Evolutionary conservation across 805 yeast genomes (phyloP).

Genomic region (Pichia sporocuriosa): DNA sequence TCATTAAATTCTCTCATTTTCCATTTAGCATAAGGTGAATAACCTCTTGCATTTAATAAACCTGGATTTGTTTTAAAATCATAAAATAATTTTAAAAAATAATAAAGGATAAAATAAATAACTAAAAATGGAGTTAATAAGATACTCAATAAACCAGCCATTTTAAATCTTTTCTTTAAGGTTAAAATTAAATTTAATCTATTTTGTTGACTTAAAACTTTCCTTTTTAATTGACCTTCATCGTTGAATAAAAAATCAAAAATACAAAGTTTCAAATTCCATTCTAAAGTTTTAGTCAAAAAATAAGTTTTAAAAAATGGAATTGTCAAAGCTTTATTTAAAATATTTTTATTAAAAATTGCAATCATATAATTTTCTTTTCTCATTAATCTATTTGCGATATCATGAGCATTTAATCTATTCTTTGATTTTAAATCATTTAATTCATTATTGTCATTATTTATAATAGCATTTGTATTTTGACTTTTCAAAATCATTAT

Average conservation of each 20-base stretch:
- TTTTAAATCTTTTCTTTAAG: slow-evolving; percentile 67
- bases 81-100: slow-evolving; percentile 86
- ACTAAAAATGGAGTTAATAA: slow-evolving; percentile 82
- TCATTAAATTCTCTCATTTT: slow-evolving; percentile 91
- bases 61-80: slow-evolving; percentile 88
- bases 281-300: slow-evolving; percentile 83
- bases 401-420: slow-evolving; percentile 83
- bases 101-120: slow-evolving; percentile 70
- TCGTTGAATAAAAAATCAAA: slow-evolving; percentile 79
- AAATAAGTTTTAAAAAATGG: slow-evolving; percentile 28
- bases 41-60: slow-evolving; percentile 73
- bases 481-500: slow-evolving; percentile 71
- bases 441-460: slow-evolving; percentile 15
- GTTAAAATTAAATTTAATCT: slow-evolving; percentile 62
- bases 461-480: slow-evolving; percentile 71
- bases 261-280: slow-evolving; percentile 87
- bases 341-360: slow-evolving; percentile 66
- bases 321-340: slow-evolving; percentile 55
- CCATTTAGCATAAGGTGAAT: slow-evolving; percentile 94
- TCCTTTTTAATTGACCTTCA: slow-evolving; percentile 72
- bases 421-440: slow-evolving; percentile 63
- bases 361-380: slow-evolving; percentile 93
- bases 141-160: slow-evolving; percentile 83
- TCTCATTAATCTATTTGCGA: slow-evolving; percentile 94
- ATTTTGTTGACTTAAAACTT: slow-evolving; percentile 63